These are phyloP conservation scores for Neurospora sp. DNA, from an alignment of 495 filamentous ascomycete genomes.

Conservation along the genomic window DNA sequence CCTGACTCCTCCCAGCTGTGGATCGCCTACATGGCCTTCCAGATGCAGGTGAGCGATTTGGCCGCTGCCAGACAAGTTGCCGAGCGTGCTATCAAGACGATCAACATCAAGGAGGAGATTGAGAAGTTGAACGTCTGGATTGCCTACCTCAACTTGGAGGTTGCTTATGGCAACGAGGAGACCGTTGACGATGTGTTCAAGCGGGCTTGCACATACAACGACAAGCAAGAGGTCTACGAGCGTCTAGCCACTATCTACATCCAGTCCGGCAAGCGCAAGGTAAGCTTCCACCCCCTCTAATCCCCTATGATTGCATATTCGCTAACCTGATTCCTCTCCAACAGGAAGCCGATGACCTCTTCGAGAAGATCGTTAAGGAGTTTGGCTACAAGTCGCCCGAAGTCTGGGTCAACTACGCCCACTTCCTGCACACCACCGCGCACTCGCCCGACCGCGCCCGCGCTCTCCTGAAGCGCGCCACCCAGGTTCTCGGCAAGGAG, in stretches of 20 bases:
- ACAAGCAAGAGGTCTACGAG: constrained; percentile 82
- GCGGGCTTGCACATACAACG: constrained; percentile 88
- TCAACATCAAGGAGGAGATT: constrained; percentile 73
- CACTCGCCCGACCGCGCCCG: constrained; percentile 64
- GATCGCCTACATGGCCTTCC: constrained; percentile 95
- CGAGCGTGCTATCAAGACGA: constrained; percentile 79
- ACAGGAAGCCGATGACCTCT: constrained; percentile 84
- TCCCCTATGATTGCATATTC: background rate
- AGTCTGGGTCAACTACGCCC: constrained; percentile 91
- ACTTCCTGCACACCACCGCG: constrained; percentile 69
- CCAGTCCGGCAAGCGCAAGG: constrained; percentile 67
- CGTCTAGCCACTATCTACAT: constrained; percentile 89
- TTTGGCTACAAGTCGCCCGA: constrained; percentile 66
- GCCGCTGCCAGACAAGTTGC: constrained; percentile 78
- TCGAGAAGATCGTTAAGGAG: constrained; percentile 75
- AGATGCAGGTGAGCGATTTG: constrained; percentile 81
- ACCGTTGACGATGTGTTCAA: constrained; percentile 81
- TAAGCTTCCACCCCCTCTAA: constrained; percentile 25
- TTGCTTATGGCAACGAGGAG: constrained; percentile 78
- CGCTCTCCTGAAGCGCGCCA: constrained; percentile 71
- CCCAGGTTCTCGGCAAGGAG: constrained; percentile 59
- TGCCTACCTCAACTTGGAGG: constrained; percentile 87
- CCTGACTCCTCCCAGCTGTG: constrained; percentile 83
- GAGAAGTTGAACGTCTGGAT: constrained; percentile 96
- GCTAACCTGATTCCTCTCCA: constrained; percentile 26